These are phyloP conservation scores for Hypericum perforatum DNA, from an alignment of 345 rosid genomes.

Conservation along the genomic window DNA sequence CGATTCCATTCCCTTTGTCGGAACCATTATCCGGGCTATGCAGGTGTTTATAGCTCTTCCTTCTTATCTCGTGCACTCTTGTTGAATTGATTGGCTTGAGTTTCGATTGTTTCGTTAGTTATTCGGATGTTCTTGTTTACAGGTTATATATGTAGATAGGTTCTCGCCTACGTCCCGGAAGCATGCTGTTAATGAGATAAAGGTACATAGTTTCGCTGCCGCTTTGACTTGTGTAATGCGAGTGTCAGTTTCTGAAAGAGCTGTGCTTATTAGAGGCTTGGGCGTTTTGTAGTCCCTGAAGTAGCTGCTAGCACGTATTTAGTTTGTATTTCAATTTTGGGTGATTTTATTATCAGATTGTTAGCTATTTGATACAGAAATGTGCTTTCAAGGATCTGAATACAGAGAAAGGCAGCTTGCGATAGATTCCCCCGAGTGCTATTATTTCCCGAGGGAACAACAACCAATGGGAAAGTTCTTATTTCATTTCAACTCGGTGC, in stretches of 20 bases:
- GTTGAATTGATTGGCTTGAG: too few species aligned
- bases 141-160: constrained; percentile 96
- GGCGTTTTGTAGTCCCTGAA: too few species aligned
- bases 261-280: too few species aligned
- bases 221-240: not conserved
- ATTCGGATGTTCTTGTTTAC: not conserved
- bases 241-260: too few species aligned
- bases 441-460: constrained; percentile 97
- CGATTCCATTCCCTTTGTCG: constrained; percentile 84
- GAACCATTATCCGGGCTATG: constrained; percentile 98
- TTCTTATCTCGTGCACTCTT: not conserved
- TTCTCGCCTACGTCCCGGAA: constrained; percentile 78
- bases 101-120: not conserved
- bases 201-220: constrained; percentile 58
- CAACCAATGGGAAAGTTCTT: constrained; percentile 74
- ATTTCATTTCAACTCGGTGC: constrained; percentile 97
- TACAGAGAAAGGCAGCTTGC: constrained; percentile 94
- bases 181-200: constrained; percentile 78
- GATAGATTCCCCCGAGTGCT: constrained; percentile 75
- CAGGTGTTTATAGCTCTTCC: constrained; percentile 38
- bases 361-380: constrained; percentile 93
- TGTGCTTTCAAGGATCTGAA: constrained; percentile 87
- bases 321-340: constrained; percentile 5
- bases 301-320: too few species aligned
- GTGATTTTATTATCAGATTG: constrained; percentile 22